Percentiles rank a stretch among this genome's conserved stretches.
Conservation (phyloP, 2,329 filamentous ascomycete species). For the Trichoderma harzianum region DNA sequence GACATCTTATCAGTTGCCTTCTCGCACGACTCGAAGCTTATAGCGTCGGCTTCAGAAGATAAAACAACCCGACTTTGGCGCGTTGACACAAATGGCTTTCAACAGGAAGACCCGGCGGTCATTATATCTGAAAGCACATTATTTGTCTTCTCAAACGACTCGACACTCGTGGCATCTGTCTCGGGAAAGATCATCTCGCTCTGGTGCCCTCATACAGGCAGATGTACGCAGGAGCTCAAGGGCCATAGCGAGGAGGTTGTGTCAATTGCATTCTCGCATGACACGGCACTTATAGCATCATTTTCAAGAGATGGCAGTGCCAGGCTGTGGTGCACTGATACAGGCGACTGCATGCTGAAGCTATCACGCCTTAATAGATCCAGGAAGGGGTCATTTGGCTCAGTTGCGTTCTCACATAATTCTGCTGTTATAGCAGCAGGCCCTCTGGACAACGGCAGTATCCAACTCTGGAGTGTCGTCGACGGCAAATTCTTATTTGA, state of each 20-base stretch:
- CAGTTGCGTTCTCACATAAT: not conserved
- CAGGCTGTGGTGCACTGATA: not conserved
- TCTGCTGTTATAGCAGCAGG: not conserved
- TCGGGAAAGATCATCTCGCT: not conserved
- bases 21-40: not conserved
- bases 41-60: not conserved
- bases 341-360: not conserved
- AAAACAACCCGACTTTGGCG: not conserved
- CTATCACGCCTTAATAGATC: fast-evolving
- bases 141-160: not conserved
- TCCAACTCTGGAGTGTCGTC: not conserved
- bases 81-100: not conserved
- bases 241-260: not conserved
- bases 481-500: not conserved
- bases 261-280: not conserved
- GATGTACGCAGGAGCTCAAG: not conserved
- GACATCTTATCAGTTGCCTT: not conserved
- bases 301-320: not conserved
- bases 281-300: not conserved
- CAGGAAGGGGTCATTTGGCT: fast-evolving
- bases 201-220: not conserved
- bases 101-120: not conserved
- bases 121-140: not conserved
- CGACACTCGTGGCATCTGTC: not conserved
- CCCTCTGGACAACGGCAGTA: fast-evolving